Conservation (phyloP, 2,329 filamentous ascomycete genomes). For the Dendryphion nanum region DNA sequence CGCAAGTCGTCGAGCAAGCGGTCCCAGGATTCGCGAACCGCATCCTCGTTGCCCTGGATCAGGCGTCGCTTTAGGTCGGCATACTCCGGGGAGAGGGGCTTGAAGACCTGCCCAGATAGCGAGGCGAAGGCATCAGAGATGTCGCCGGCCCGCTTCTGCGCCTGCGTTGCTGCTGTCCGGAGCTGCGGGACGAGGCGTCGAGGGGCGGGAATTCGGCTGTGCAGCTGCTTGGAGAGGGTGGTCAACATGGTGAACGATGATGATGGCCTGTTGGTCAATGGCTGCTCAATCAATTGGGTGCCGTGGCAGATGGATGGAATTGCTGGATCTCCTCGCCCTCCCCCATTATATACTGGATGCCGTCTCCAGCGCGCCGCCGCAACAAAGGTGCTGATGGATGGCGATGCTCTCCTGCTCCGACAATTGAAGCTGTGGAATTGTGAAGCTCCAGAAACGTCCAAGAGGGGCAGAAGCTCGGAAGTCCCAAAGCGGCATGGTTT, state of each 20-base stretch:
- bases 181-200: conserved; percentile 18
- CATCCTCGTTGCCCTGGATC: conserved; percentile 49
- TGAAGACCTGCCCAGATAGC: conserved; percentile 47
- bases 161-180: conserved; percentile 28
- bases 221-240: conserved; percentile 31
- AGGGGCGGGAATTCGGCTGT: conserved; percentile 19
- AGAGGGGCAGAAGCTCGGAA: conserved; percentile 8
- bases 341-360: conserved; percentile 5
- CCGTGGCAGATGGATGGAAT: background rate
- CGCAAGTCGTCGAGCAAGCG: conserved; percentile 43
- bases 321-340: background rate
- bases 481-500: conserved; percentile 12
- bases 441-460: no score
- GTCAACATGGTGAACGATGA: conserved; percentile 5
- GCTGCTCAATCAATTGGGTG: background rate
- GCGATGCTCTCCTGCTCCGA: no score
- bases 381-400: no score
- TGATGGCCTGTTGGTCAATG: conserved; percentile 3
- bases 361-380: background rate
- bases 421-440: conserved; percentile 1
- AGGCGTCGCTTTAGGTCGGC: conserved; percentile 46
- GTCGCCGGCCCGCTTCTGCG: conserved; percentile 48
- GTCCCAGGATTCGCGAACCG: conserved; percentile 47
- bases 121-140: conserved; percentile 53
- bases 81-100: conserved; percentile 46